A percentile compares a stretch with the other conserved stretches of the same genome.
These are phyloP conservation scores for Hydnomerulius pinastri DNA, from an alignment of 768 basidiomycete genomes.

Conservation along the genomic window DNA sequence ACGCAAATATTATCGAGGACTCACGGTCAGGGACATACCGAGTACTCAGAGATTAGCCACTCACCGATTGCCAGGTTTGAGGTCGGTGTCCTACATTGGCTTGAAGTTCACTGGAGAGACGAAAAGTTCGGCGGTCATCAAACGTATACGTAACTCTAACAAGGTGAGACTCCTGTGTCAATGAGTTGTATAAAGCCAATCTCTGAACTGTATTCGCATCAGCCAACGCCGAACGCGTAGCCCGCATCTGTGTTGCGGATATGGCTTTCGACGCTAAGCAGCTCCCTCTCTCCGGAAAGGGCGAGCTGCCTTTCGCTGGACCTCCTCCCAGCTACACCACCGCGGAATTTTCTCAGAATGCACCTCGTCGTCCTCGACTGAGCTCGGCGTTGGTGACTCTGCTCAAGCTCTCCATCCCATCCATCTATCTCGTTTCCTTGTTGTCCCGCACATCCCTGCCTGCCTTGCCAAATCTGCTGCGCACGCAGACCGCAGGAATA, in stretches of 20 bases:
- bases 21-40: too few relatives aligned
- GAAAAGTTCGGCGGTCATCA: too few relatives aligned
- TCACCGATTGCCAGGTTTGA: too few relatives aligned
- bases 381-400: slow-evolving; percentile 5
- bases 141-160: too few relatives aligned
- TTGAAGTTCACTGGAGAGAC: too few relatives aligned
- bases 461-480: neutral
- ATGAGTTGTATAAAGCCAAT: too few relatives aligned
- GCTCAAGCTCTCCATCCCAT: slow-evolving; percentile 20
- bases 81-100: too few relatives aligned
- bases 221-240: too few relatives aligned
- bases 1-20: too few relatives aligned
- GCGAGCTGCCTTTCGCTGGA: slow-evolving; percentile 17
- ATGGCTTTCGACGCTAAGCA: slow-evolving; percentile 14
- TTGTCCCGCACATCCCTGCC: slow-evolving; percentile 12
- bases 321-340: neutral
- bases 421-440: slow-evolving; percentile 20
- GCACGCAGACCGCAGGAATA: neutral
- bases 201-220: too few relatives aligned
- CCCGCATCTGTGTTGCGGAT: neutral
- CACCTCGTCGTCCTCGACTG: slow-evolving; percentile 2
- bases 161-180: too few relatives aligned
- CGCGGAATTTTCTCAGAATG: neutral
- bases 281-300: slow-evolving; percentile 17
- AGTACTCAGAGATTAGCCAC: too few relatives aligned